Evolutionary conservation across 495 filamentous ascomycete genomes (phyloP).

Genomic region (Tuber microsphaerosporum): DNA sequence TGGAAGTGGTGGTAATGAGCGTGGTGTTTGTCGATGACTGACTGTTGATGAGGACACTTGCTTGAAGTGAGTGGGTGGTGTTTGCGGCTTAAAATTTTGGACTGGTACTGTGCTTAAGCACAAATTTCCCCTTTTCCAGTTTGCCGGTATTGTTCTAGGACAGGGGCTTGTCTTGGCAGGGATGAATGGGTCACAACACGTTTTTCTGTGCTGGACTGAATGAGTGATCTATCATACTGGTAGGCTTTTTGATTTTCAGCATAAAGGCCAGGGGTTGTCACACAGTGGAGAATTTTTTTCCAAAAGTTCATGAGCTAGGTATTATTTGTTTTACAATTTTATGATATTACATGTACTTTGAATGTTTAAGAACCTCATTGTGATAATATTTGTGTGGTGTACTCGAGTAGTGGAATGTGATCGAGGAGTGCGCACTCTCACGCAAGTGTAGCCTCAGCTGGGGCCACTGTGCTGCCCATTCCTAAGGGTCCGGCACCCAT

Average conservation of each 20-base stretch:
- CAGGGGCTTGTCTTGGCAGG: not conserved
- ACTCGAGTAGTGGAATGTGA: not conserved
- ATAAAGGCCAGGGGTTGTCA: not conserved
- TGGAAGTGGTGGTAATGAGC: not conserved
- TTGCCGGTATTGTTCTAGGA: not conserved
- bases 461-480: constrained; percentile 17
- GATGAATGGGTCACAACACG: not conserved
- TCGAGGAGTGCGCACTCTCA: constrained; percentile 8
- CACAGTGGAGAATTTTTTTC: not conserved
- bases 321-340: constrained; percentile 26
- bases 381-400: not conserved
- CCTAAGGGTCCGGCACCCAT: constrained; percentile 16
- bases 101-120: not conserved
- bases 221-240: not conserved
- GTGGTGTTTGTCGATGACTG: constrained; percentile 13
- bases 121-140: not conserved
- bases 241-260: not conserved
- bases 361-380: constrained; percentile 7
- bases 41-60: not conserved
- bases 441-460: constrained; percentile 10
- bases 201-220: not conserved
- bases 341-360: constrained; percentile 10
- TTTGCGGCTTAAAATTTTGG: not conserved
- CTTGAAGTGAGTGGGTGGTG: not conserved
- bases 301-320: not conserved